Conservation (phyloP, 1,139 yeast species). For the Nakaseomyces delphensis region DNA sequence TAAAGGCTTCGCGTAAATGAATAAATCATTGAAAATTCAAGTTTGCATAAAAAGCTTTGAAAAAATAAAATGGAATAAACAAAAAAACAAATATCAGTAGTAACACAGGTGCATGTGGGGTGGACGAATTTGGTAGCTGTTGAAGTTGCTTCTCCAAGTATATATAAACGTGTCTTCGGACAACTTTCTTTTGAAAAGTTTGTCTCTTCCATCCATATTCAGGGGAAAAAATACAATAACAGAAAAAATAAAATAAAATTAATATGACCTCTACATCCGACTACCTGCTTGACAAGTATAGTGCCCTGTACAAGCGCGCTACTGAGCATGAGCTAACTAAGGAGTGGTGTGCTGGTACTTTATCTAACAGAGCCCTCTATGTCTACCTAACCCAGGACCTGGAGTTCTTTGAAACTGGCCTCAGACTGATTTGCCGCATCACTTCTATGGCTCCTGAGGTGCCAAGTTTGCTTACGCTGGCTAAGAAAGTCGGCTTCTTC, state of each 20-base stretch:
- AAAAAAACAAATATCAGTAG: too few species aligned
- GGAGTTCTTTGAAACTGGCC: slow-evolving; percentile 39
- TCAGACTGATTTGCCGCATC: slow-evolving; percentile 40
- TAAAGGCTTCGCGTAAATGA: slow-evolving; percentile 6
- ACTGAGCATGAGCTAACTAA: slow-evolving; percentile 39
- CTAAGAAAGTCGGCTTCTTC: slow-evolving; percentile 46
- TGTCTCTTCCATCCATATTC: too few species aligned
- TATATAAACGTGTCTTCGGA: too few species aligned
- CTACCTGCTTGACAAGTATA: slow-evolving; percentile 24
- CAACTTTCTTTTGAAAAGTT: too few species aligned
- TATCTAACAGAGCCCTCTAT: slow-evolving; percentile 37
- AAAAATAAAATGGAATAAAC: not conserved
- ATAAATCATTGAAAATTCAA: not conserved
- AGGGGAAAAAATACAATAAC: too few species aligned
- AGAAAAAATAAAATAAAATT: not conserved
- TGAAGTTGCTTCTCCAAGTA: too few species aligned
- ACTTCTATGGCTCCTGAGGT: slow-evolving; percentile 39
- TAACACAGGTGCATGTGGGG: too few species aligned
- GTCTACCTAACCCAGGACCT: slow-evolving; percentile 44
- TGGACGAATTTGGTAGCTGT: too few species aligned
- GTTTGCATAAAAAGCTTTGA: slow-evolving; percentile 1
- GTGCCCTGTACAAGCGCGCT: slow-evolving; percentile 28
- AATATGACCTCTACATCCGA: slow-evolving; percentile 17
- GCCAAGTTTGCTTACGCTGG: slow-evolving; percentile 34
- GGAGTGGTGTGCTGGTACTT: slow-evolving; percentile 41